Evolutionary conservation across 352 stramenopile species (phyloP).

Genomic region (Phytophthora fragariae): DNA sequence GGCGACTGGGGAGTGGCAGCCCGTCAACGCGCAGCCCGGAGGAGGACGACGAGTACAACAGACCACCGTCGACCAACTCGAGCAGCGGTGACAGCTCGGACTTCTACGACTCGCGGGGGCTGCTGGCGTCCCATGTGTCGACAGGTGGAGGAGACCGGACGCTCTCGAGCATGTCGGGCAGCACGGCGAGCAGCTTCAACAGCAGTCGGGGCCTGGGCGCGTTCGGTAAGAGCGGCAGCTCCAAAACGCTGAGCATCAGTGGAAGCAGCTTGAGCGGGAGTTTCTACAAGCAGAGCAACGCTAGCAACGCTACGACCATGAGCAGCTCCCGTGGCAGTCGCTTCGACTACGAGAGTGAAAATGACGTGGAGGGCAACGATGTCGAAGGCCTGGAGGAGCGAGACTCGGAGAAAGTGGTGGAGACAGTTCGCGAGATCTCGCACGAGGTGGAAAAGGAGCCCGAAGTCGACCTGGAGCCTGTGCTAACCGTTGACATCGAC

Average conservation of each 20-base stretch:
- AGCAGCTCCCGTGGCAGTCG: conserved; percentile 45
- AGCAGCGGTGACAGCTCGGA: conserved; percentile 49
- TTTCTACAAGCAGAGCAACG: conserved; percentile 51
- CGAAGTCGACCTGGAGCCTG: conserved; percentile 22
- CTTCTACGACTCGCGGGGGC: conserved; percentile 46
- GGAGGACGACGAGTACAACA: conserved; percentile 40
- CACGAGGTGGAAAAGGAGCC: conserved; percentile 39
- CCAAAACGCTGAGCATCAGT: conserved; percentile 50
- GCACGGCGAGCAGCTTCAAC: conserved; percentile 40
- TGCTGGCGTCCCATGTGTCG: conserved; percentile 34
- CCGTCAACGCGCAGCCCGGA: conserved; percentile 17
- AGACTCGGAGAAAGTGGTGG: conserved; percentile 32
- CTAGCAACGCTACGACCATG: conserved; percentile 40
- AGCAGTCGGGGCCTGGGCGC: conserved; percentile 38
- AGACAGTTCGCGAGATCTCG: conserved; percentile 11
- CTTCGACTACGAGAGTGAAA: conserved; percentile 43
- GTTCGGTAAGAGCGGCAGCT: conserved; percentile 42
- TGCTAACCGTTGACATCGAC: conserved; percentile 25
- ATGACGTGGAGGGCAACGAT: conserved; percentile 39
- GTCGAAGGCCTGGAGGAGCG: conserved; percentile 34
- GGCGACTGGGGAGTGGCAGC: conserved; percentile 32
- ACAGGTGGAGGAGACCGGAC: conserved; percentile 27
- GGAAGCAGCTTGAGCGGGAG: conserved; percentile 39
- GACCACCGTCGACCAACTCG: conserved; percentile 41
- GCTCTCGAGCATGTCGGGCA: conserved; percentile 39